These are phyloP conservation scores for Infundibulicybe gibba DNA, from an alignment of 768 basidiomycete species.

Conservation along the genomic window DNA sequence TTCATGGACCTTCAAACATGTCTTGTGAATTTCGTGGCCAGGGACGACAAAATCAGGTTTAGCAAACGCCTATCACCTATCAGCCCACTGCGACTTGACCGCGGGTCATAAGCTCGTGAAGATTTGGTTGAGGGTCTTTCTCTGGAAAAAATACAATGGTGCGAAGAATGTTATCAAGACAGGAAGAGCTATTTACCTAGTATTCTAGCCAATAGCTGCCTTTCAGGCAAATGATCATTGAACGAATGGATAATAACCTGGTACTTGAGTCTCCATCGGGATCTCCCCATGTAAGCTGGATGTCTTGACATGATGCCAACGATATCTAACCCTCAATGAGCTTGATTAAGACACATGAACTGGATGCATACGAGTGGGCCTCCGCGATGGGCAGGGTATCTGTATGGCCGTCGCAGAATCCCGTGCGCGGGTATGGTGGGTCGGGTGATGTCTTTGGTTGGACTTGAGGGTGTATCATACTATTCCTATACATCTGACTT, in stretches of 20 bases:
- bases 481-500: slow-evolving; percentile 14
- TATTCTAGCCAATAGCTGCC: slow-evolving; percentile 16
- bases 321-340: slow-evolving; percentile 21
- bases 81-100: slow-evolving; percentile 21
- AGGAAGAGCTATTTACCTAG: slow-evolving; percentile 9
- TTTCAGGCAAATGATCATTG: not conserved
- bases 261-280: slow-evolving; percentile 31
- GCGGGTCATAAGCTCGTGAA: slow-evolving; percentile 21
- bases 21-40: slow-evolving; percentile 28
- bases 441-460: slow-evolving; percentile 23
- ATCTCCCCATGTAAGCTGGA: slow-evolving; percentile 34
- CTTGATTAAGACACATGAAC: not conserved
- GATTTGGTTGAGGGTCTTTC: slow-evolving; percentile 23
- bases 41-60: too few relatives aligned
- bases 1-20: slow-evolving; percentile 23
- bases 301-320: slow-evolving; percentile 31
- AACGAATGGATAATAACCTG: not conserved
- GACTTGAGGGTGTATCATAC: slow-evolving; percentile 15
- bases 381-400: not conserved
- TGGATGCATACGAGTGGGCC: slow-evolving; percentile 24
- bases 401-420: slow-evolving; percentile 18
- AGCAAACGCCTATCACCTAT: too few relatives aligned
- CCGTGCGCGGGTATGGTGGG: slow-evolving; percentile 24
- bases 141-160: slow-evolving; percentile 11
- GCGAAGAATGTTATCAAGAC: not conserved